These are phyloP conservation scores for Hortiboletus flavorubellus DNA, from an alignment of 768 basidiomycete species.

Conservation along the genomic window DNA sequence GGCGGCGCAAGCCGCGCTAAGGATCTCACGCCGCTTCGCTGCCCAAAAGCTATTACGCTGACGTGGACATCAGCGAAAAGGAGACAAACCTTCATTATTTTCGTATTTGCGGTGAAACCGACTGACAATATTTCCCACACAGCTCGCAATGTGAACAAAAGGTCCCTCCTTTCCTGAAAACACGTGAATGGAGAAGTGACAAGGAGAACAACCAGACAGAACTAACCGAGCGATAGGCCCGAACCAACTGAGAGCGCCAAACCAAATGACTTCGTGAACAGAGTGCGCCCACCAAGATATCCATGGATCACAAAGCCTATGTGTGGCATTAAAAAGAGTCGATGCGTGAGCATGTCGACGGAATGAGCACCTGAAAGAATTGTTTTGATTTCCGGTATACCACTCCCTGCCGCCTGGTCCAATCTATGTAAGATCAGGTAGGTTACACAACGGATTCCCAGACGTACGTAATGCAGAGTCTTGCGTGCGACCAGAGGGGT, in stretches of 20 bases:
- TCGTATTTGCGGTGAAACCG: constrained; percentile 88
- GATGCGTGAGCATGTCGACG: constrained; percentile 5
- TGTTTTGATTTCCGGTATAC: constrained; percentile 96
- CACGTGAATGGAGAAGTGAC: neutral
- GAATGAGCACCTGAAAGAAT: constrained; percentile 67
- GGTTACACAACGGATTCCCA: neutral
- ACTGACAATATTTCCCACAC: constrained; percentile 90
- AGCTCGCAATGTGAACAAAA: constrained; percentile 91
- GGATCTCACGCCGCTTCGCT: constrained; percentile 92
- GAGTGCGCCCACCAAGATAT: constrained; percentile 85
- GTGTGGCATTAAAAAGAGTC: constrained; percentile 1
- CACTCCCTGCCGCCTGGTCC: constrained; percentile 84
- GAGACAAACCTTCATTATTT: constrained; percentile 78
- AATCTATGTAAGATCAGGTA: constrained; percentile 11
- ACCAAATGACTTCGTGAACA: constrained; percentile 89
- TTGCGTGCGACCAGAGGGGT: constrained; percentile 48
- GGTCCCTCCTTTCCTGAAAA: constrained; percentile 62
- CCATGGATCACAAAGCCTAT: constrained; percentile 95
- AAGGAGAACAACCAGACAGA: constrained; percentile 7
- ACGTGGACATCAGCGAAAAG: neutral
- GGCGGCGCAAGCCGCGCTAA: constrained; percentile 95
- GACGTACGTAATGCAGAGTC: constrained; percentile 79
- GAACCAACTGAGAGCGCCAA: constrained; percentile 89
- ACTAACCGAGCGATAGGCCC: constrained; percentile 75
- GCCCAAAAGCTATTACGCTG: neutral